phyloP scores from a whole-genome alignment of 2,329 filamentous ascomycete species.

The Penicillium sp. region DNA sequence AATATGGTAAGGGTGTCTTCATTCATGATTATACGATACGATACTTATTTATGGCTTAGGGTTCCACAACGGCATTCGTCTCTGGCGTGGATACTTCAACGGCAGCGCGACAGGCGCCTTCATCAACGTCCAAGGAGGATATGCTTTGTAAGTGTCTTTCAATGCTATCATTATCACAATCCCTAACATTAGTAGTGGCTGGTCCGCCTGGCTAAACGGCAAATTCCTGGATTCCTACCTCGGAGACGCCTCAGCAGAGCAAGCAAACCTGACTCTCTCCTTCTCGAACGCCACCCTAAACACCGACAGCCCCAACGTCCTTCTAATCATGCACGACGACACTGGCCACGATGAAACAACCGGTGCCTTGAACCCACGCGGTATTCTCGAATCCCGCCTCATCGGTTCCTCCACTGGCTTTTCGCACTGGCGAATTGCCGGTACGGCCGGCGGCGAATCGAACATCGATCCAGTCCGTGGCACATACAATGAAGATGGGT shows the following conservation, averaged over 20 bases:
- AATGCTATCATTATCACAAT: not conserved
- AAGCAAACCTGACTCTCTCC: conserved; percentile 46
- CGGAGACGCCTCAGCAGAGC: conserved; percentile 39
- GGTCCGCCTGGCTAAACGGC: conserved; percentile 62
- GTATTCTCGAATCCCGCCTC: conserved; percentile 52
- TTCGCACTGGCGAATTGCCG: conserved; percentile 62
- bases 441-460: conserved; percentile 58
- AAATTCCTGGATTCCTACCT: conserved; percentile 60
- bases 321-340: conserved; percentile 65
- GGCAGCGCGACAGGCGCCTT: conserved; percentile 41
- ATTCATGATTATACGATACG: not conserved
- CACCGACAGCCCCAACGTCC: conserved; percentile 57
- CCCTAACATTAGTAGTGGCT: conserved; percentile 48
- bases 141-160: conserved; percentile 46
- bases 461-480: conserved; percentile 62
- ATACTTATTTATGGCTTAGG: conserved; percentile 19
- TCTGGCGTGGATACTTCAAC: conserved; percentile 52
- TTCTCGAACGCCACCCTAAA: conserved; percentile 56
- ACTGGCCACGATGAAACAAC: conserved; percentile 36
- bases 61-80: conserved; percentile 50
- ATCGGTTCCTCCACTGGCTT: conserved; percentile 54
- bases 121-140: conserved; percentile 59
- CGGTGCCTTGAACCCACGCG: conserved; percentile 35
- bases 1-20: conserved; percentile 40
- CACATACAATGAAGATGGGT: conserved; percentile 61